phyloP scores from a whole-genome alignment of 2,329 filamentous ascomycete genomes.

The Ceratocystis alfenasii region DNA sequence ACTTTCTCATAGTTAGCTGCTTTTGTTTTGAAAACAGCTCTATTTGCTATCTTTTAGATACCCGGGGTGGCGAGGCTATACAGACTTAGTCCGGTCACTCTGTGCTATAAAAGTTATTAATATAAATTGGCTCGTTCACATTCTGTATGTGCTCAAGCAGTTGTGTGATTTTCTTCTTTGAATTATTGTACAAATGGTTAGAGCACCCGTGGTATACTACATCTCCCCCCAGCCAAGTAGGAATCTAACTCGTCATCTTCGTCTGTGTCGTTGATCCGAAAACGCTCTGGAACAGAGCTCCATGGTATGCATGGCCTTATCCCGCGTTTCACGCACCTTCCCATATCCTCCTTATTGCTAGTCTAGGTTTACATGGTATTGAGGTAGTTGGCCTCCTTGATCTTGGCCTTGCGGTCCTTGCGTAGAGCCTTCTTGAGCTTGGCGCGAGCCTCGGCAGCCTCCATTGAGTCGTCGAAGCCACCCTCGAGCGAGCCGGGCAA shows the following conservation, averaged over 20 bases:
- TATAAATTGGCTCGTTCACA: not conserved
- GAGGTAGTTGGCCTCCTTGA: conserved; percentile 79
- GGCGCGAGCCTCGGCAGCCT: conserved; percentile 41
- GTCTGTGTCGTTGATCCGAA: not conserved
- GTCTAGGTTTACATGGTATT: conserved; percentile 52
- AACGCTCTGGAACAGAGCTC: no score
- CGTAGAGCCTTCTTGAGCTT: conserved; percentile 61
- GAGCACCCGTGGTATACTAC: not conserved
- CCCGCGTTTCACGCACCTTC: not conserved
- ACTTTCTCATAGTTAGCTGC: not conserved
- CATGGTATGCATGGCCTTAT: no score
- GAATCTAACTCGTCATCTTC: not conserved
- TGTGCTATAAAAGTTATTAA: not conserved
- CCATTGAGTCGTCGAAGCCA: conserved; percentile 35
- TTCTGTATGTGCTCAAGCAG: not conserved
- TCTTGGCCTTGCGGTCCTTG: conserved; percentile 59
- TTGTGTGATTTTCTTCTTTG: conserved; percentile 17
- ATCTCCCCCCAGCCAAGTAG: not conserved
- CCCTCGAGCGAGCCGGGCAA: conserved; percentile 42
- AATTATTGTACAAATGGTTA: conserved; percentile 20
- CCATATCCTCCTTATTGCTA: not conserved
- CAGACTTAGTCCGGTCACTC: not conserved
- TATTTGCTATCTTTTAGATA: not conserved
- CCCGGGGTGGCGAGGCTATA: not conserved
- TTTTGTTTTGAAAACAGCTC: not conserved